Evolutionary conservation across 192 early-diverging fungal species (phyloP), one percentile per base, ranked within the genome.

Genomic region (Coemansia furcata): DNA sequence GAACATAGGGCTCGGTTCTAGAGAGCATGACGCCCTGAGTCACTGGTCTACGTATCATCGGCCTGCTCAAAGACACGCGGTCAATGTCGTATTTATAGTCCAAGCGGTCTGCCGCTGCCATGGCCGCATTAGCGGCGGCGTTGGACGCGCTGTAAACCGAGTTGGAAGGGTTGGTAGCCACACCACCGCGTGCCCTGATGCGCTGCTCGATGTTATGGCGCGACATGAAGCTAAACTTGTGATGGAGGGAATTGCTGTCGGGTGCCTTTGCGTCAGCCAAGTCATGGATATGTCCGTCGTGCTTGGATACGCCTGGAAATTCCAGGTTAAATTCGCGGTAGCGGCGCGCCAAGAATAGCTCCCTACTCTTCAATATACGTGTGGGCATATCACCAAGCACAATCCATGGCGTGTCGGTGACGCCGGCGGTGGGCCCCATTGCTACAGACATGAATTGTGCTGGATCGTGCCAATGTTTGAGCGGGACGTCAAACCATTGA

Each of bases 401-500:
- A 21, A 83, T 78, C 81, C 81, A 83, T 21, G 81, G 81, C 33
- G 81, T 83, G 29, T 83, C 76, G 33, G 81, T 83, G 37, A 83
- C 60, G 5, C 81, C 81, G 6, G 73, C 62, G 0, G 65, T 67
- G 5, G 81, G 77, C 1, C 81, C 81, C 73, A 83, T 74, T 23
- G 81, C 69, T 6, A 83, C 73, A 1, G 72, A 37, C 75, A 83
- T 83, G n/a, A 67, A 78, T 69, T 83, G 77, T 14, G 81, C 77
- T 15, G 81, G 81, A 21, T 83, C 81, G 21, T 72, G 69, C 81
- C 81, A 83, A 12, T 68, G 72, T 69, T 74, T 77, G 47, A 83
- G 81, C 60, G 72, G 69, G 30, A 69, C 73, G 21, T 78, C 62
- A 44, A 63, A 78, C 81, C 81, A 83, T 38, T 61, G 67, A 19